A percentile compares a stretch with the other conserved stretches of the same genome.
These are phyloP conservation scores for Peltaster fructicola DNA, from an alignment of 2,329 filamentous ascomycete genomes.

Conservation along the genomic window DNA sequence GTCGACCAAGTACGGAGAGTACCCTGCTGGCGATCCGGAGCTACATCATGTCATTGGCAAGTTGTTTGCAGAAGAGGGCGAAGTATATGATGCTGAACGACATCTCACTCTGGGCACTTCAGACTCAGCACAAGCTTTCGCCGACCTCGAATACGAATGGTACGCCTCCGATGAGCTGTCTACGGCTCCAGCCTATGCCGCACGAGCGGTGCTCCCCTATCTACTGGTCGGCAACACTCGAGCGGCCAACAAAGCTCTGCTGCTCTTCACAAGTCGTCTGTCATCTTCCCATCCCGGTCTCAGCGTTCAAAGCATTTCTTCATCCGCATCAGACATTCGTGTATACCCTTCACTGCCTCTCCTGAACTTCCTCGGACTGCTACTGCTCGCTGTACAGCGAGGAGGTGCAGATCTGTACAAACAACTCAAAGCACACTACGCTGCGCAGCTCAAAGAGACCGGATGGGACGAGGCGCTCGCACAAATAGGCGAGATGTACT, in stretches of 20 bases:
- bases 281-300: conserved; percentile 42
- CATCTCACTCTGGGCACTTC: conserved; percentile 79
- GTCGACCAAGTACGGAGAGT: conserved; percentile 72
- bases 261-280: conserved; percentile 54
- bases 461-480: conserved; percentile 63
- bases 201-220: conserved; percentile 77
- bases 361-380: conserved; percentile 77
- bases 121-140: conserved; percentile 66
- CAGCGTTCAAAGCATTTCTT: conserved; percentile 66
- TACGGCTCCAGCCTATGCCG: conserved; percentile 70
- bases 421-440: conserved; percentile 69
- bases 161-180: conserved; percentile 79
- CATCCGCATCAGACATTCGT: conserved; percentile 48
- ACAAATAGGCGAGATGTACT: conserved; percentile 91
- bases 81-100: conserved; percentile 81
- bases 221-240: conserved; percentile 79
- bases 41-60: conserved; percentile 81
- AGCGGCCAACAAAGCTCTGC: conserved; percentile 67
- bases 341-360: conserved; percentile 86
- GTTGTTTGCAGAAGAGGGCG: conserved; percentile 81
- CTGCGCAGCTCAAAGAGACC: conserved; percentile 56
- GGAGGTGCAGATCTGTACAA: conserved; percentile 62
- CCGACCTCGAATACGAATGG: conserved; percentile 80
- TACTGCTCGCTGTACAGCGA: conserved; percentile 69
- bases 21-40: conserved; percentile 82